Percentiles rank a stretch among this genome's conserved stretches.
Evolutionary conservation across 805 yeast genomes (phyloP).

Genomic region (Myxozyma kluyveri): DNA sequence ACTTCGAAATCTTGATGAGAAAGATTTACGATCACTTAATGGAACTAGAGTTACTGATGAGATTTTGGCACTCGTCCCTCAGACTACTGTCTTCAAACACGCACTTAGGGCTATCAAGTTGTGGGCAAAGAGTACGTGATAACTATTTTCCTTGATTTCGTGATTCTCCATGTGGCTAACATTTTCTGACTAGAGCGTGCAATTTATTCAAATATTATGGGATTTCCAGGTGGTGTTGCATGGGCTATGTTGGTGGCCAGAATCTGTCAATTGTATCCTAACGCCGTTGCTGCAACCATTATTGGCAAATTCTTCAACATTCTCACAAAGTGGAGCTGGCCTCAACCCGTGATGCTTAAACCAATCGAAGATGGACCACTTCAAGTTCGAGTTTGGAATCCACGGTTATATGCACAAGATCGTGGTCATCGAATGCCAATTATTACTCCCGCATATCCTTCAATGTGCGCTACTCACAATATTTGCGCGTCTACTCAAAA

Average conservation of each 20-base stretch:
- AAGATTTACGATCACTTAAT: conserved; percentile 82
- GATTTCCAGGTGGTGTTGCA: conserved; percentile 99
- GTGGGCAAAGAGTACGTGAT: conserved; percentile 76
- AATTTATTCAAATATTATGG: conserved; percentile 89
- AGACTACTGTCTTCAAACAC: conserved; percentile 86
- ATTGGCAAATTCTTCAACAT: conserved; percentile 87
- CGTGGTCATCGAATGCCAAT: conserved; percentile 94
- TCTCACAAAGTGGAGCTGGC: conserved; percentile 93
- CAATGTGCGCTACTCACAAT: conserved; percentile 99
- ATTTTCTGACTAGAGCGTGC: conserved; percentile 54
- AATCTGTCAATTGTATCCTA: conserved; percentile 93
- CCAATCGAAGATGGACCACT: conserved; percentile 96
- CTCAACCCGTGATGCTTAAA: conserved; percentile 90
- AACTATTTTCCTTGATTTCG: neutral
- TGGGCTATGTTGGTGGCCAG: conserved; percentile 99
- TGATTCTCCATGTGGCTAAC: neutral
- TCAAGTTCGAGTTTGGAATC: conserved; percentile 97
- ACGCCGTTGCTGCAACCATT: conserved; percentile 88
- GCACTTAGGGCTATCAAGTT: conserved; percentile 89
- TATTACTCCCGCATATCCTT: conserved; percentile 96
- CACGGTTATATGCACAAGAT: conserved; percentile 83
- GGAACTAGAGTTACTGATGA: conserved; percentile 98
- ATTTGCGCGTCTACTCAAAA: conserved; percentile 84
- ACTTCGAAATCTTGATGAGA: conserved; percentile 83
- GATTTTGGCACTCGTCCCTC: conserved; percentile 83